Conservation (phyloP, 2,329 filamentous ascomycete genomes). For the Colletotrichum eleusines region DNA sequence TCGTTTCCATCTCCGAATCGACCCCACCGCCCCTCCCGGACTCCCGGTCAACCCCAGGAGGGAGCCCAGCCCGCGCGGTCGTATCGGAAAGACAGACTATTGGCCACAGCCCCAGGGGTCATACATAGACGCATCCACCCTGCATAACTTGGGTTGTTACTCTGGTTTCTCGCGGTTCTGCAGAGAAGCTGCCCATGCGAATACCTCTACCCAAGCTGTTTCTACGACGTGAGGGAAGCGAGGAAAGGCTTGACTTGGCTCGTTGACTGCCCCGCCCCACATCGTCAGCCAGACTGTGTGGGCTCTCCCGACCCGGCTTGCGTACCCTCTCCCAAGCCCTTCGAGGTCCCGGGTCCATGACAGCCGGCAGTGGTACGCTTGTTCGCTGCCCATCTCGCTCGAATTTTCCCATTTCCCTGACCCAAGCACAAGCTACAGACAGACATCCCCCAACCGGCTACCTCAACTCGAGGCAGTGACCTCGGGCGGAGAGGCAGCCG, state of each 20-base stretch:
- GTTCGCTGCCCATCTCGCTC: conserved; percentile 8
- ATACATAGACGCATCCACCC: background rate
- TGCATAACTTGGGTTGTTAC: background rate
- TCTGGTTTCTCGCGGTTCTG: background rate
- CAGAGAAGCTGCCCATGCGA: background rate
- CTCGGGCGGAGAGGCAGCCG: conserved; percentile 8
- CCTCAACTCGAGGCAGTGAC: conserved; percentile 4
- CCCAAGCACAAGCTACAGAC: conserved; percentile 10
- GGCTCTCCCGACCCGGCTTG: background rate
- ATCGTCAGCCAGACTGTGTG: background rate
- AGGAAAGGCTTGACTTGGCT: background rate
- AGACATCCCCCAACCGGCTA: background rate
- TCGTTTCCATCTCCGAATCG: conserved; percentile 8
- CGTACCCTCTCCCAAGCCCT: background rate
- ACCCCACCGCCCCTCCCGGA: background rate
- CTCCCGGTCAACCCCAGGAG: background rate
- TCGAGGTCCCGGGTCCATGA: background rate
- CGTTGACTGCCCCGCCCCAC: conserved; percentile 3
- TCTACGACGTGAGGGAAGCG: background rate
- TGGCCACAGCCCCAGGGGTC: background rate
- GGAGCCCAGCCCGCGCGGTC: background rate
- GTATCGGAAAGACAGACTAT: background rate
- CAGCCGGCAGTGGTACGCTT: background rate
- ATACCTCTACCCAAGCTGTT: background rate
- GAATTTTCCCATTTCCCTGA: conserved; percentile 12